Evolutionary conservation across 192 early-diverging fungal genomes (phyloP).

Genomic region (Mortierella antarctica): DNA sequence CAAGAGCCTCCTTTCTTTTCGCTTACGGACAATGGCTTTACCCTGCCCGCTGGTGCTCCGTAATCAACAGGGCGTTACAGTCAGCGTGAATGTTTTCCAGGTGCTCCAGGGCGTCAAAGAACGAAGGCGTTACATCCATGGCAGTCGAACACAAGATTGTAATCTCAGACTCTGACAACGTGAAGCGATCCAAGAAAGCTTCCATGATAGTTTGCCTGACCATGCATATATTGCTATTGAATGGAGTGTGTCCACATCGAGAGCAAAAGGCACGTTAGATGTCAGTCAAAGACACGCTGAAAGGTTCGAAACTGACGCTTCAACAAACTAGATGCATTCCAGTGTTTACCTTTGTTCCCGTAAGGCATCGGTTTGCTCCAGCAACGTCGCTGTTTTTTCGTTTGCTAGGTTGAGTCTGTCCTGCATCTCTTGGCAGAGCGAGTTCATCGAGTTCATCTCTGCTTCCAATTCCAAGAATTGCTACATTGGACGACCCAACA

Average conservation of each 20-base stretch:
- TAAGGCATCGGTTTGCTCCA: constrained; percentile 74
- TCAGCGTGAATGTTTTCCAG: constrained; percentile 78
- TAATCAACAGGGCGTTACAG: constrained; percentile 78
- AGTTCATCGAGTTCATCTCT: constrained; percentile 70
- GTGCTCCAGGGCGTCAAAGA: constrained; percentile 78
- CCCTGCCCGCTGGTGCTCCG: constrained; percentile 82
- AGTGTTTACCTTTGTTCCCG: constrained; percentile 67
- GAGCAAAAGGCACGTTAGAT: background rate
- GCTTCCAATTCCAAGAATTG: constrained; percentile 68
- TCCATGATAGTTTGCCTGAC: constrained; percentile 70
- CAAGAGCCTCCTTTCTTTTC: background rate
- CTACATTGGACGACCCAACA: constrained; percentile 32
- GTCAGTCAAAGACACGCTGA: background rate
- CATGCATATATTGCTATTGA: constrained; percentile 59
- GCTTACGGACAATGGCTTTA: constrained; percentile 23
- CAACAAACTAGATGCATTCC: background rate
- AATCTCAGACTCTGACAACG: constrained; percentile 75
- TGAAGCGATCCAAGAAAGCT: constrained; percentile 77
- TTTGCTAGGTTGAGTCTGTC: constrained; percentile 64
- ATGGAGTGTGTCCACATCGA: background rate
- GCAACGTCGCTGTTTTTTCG: constrained; percentile 66
- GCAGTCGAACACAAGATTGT: constrained; percentile 63
- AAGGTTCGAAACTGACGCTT: background rate
- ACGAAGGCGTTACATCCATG: constrained; percentile 63
- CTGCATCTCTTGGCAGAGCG: constrained; percentile 69